A percentile compares a stretch with the other conserved stretches of the same genome.
These are phyloP conservation scores for Pilatotrama ljubarskyi DNA, from an alignment of 768 basidiomycete species.

Conservation along the genomic window DNA sequence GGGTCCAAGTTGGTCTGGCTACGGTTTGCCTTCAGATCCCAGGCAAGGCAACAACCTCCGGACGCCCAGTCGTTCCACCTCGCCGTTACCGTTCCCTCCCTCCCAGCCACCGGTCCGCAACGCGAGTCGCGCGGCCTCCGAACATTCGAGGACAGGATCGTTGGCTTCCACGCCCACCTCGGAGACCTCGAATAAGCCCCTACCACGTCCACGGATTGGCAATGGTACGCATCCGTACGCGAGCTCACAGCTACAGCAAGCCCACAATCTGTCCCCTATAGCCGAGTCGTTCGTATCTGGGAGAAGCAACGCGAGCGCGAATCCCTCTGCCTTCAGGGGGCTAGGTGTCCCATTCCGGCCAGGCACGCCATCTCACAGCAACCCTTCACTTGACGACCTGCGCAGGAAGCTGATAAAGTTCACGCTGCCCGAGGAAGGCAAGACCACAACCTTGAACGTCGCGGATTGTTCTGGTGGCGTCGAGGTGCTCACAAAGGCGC, in stretches of 20 bases:
- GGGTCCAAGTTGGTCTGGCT: slow-evolving; percentile 18
- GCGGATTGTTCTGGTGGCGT: slow-evolving; percentile 77
- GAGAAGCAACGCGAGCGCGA: slow-evolving; percentile 33
- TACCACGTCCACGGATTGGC: slow-evolving; percentile 44
- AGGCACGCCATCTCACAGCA: slow-evolving; percentile 25
- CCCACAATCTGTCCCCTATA: slow-evolving; percentile 64
- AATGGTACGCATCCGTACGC: slow-evolving; percentile 61
- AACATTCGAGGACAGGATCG: slow-evolving; percentile 58
- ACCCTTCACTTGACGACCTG: slow-evolving; percentile 72
- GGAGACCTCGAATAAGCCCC: slow-evolving; percentile 43
- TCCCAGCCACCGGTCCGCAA: slow-evolving; percentile 15
- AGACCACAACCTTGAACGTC: slow-evolving; percentile 58
- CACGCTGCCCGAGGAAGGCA: slow-evolving; percentile 77
- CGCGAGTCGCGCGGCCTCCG: slow-evolving; percentile 11
- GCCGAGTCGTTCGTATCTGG: slow-evolving; percentile 56
- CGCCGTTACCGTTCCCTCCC: slow-evolving; percentile 41
- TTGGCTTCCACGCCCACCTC: slow-evolving; percentile 45
- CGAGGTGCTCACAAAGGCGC: slow-evolving; percentile 84
- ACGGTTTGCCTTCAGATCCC: slow-evolving; percentile 55
- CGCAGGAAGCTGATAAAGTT: slow-evolving; percentile 89
- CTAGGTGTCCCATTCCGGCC: slow-evolving; percentile 42
- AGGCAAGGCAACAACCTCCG: slow-evolving; percentile 50
- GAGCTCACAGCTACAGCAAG: slow-evolving; percentile 42
- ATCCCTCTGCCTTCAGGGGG: slow-evolving; percentile 52
- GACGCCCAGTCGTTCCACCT: slow-evolving; percentile 34